Base-by-base conservation (phyloP, 78 protist genomes). In the Dictyostelium firmibasis region DNA sequence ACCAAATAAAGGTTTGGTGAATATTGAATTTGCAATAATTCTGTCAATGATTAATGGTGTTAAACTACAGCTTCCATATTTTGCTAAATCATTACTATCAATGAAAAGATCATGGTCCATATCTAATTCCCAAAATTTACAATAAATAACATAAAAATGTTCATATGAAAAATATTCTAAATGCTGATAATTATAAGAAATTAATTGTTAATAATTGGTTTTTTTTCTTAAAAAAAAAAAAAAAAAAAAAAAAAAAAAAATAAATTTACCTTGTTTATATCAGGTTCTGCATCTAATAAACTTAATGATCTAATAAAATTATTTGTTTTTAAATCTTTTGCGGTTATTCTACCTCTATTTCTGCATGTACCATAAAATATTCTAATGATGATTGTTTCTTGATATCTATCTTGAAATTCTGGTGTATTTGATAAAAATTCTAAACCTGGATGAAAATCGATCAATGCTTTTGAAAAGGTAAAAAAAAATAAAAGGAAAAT, bases 71-170 rank as follows among this genome's bases (percentile, higher is more conserved):
- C 83, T 91, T 23, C 83, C 44, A 93, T 96, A 96, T 79, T 47
- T 79, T 14, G 81, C 20, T 18, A 97, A 75, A 60, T 97, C 96
- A 33, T 69, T 74, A 27, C 36, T 64, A 38, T 81, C 64, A 31
- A 97, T 92, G 53, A n/a, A 41, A n/a, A 96, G 64, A 62, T 98
- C 99, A 84, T 96, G 97, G 91, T 97, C 98, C 27, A 84, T 85
- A 82, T 98, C 99, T 27, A 98, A 96, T 96, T 98, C 99, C 99
- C 99, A 98, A 95, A 98, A 98, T 81, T 91, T 91, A 95, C 98
- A 97, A 97, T 98, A 98, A 27, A 98, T 82, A 38, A 98, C 99
- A 92, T 98, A 98, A 83, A 98, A 98, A 86, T 98, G 98, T 96
- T 98, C 98, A 96, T 98, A 98, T 35, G 96, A 84, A 91, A 98